Conservation (phyloP, 352 stramenopile genomes). For the Pythium dissimile region DNA sequence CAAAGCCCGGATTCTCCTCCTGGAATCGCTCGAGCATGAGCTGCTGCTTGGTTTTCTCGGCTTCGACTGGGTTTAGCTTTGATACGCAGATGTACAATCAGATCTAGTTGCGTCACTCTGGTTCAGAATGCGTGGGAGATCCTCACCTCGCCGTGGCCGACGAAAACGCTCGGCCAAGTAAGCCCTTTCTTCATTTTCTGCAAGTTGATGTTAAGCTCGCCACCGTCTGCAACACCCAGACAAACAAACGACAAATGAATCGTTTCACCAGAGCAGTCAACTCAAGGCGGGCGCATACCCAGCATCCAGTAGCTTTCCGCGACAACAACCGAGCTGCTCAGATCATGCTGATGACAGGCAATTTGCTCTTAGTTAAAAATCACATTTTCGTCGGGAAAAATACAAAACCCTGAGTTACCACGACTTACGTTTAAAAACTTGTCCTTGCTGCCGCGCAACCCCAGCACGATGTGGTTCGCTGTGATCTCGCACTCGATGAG, state of each 20-base stretch:
- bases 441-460: conserved; percentile 82
- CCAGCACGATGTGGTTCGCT: conserved; percentile 86
- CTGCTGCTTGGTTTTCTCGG: conserved; percentile 93
- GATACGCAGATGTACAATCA: not conserved
- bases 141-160: conserved; percentile 75
- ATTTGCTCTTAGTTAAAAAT: not conserved
- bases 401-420: not conserved
- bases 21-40: conserved; percentile 98
- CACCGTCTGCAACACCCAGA: conserved; percentile 45
- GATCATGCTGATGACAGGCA: conserved; percentile 69
- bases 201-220: conserved; percentile 91
- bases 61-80: conserved; percentile 87
- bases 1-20: conserved; percentile 98
- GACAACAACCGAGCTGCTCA: conserved; percentile 90
- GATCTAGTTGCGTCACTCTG: not conserved
- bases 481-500: conserved; percentile 89
- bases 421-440: conserved; percentile 90
- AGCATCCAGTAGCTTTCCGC: conserved; percentile 96
- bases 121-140: not conserved
- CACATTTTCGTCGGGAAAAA: not conserved
- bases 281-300: too few species aligned
- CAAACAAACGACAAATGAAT: too few species aligned
- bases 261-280: too few species aligned
- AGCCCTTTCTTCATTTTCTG: conserved; percentile 96
- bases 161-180: conserved; percentile 91